phyloP scores from a whole-genome alignment of 208 protist species.

The Trichomonas tenax region DNA sequence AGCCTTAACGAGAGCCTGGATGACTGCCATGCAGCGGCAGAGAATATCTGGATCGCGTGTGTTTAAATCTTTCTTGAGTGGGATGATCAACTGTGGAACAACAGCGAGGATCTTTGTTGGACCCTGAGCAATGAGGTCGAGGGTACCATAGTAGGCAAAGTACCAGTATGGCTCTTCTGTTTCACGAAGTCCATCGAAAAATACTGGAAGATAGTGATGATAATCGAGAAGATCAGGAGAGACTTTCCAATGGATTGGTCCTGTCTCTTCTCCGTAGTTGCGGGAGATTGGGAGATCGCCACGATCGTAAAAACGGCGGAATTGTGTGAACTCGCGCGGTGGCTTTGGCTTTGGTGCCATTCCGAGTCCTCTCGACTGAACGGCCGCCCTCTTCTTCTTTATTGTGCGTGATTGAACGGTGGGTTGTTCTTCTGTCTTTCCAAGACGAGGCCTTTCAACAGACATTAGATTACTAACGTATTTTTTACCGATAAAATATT shows the following conservation, averaged over 20 bases:
- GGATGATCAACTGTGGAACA: conserved; percentile 92
- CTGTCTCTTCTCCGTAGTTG: conserved; percentile 65
- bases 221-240: conserved; percentile 87
- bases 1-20: conserved; percentile 79
- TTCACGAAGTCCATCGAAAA: conserved; percentile 90
- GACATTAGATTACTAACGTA: neutral
- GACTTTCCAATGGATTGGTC: conserved; percentile 82
- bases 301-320: conserved; percentile 85
- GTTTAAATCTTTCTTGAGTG: conserved; percentile 88
- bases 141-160: conserved; percentile 54
- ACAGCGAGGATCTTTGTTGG: conserved; percentile 80
- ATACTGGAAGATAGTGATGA: conserved; percentile 95
- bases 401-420: neutral
- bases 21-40: conserved; percentile 69
- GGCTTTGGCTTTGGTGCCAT: neutral
- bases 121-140: conserved; percentile 53
- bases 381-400: neutral
- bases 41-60: conserved; percentile 82
- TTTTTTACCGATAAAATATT: neutral
- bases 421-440: conserved; percentile 6
- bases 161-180: conserved; percentile 86
- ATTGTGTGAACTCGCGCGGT: conserved; percentile 57
- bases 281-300: conserved; percentile 88
- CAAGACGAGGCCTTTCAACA: neutral
- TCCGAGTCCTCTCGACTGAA: neutral